Base-by-base conservation (phyloP, 2,329 filamentous ascomycete genomes). In the Pseudogymnoascus sp. region DNA sequence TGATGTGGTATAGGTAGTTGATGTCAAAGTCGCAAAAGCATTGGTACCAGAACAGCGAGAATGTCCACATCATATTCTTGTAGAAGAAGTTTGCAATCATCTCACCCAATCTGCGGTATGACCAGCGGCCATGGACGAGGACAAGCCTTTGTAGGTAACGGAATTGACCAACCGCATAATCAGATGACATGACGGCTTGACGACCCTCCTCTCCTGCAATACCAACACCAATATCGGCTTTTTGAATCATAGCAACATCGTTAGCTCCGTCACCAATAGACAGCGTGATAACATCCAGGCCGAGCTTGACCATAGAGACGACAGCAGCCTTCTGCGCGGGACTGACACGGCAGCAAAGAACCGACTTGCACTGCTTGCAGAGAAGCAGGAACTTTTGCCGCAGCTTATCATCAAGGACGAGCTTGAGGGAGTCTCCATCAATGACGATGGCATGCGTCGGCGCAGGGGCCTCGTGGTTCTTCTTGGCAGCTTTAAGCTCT, bases 61-160 rank as follows among this genome's bases (percentile, higher is more conserved):
- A 94, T 0, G 91, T 94, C 94, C 94, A 99, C 59, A 97, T 88
- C 75, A 99, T 89, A 78, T 97, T 99, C 88, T 99, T 99, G 84
- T 97, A 99, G 80, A 99, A 99, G 81, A 99, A 99, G 74, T 97
- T 99, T 73, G 91, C 90, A 70, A 95, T 96, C 53, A 88, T 90
- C 77, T 99, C 94, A 22, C 88, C 91, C 73, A 99, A 78, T 68
- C 94, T 86, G 60, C 93, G 85, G 76, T 99, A 99, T 15, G 91
- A 96, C 90, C 92, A 97, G 62, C 92, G 85, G 62, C 92, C 92
- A 71, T 97, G 92, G 4, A 97, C 91, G 15, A 97, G 82, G 33
- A 97, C 83, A 63, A 97, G 79, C 60, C 92, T 81, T 68, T 91
- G 87, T 58, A 97, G 78, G 77, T 90, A 97, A 38, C 91, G 84